Percentiles rank a stretch among this genome's conserved stretches.
These are phyloP conservation scores for Musa troglodytarum DNA, from an alignment of 176 grass and related monocot genomes.

Conservation along the genomic window DNA sequence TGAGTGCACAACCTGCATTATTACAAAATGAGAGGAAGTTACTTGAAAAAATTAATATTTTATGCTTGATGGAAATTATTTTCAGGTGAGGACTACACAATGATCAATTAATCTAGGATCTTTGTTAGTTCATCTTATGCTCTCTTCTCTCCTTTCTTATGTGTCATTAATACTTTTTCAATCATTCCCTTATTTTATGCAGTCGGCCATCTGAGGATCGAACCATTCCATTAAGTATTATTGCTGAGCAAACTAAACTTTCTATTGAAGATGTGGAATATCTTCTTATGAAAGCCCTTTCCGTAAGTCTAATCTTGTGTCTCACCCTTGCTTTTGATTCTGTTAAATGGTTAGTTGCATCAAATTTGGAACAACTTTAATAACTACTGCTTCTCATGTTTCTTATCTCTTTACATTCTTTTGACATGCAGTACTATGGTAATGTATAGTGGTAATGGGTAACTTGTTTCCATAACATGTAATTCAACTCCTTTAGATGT, in stretches of 20 bases:
- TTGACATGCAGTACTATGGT: too few relatives aligned
- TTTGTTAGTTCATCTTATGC: not conserved
- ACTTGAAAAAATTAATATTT: slow-evolving; percentile 95
- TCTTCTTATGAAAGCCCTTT: slow-evolving; percentile 97
- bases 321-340: not conserved
- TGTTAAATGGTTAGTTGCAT: not conserved
- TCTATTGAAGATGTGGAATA: slow-evolving; percentile 69
- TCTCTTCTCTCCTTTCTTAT: not conserved
- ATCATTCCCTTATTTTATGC: slow-evolving; percentile 2
- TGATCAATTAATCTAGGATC: not conserved
- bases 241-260: slow-evolving; percentile 70
- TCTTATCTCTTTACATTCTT: too few relatives aligned
- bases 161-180: slow-evolving; percentile 9
- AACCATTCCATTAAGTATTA: slow-evolving; percentile 68
- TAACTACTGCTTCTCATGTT: not conserved
- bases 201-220: slow-evolving; percentile 78
- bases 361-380: not conserved
- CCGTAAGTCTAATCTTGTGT: slow-evolving; percentile 43
- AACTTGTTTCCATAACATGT: too few relatives aligned
- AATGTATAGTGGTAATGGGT: too few relatives aligned
- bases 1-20: slow-evolving; percentile 74
- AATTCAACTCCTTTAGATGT: too few relatives aligned
- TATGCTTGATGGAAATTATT: slow-evolving; percentile 98
- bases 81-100: slow-evolving; percentile 47
- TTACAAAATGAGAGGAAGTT: slow-evolving; percentile 65